A percentile compares a stretch with the other conserved stretches of the same genome.
Conservation (phyloP, 371 early-diverging fungal species). For the Mucor circinelloides region DNA sequence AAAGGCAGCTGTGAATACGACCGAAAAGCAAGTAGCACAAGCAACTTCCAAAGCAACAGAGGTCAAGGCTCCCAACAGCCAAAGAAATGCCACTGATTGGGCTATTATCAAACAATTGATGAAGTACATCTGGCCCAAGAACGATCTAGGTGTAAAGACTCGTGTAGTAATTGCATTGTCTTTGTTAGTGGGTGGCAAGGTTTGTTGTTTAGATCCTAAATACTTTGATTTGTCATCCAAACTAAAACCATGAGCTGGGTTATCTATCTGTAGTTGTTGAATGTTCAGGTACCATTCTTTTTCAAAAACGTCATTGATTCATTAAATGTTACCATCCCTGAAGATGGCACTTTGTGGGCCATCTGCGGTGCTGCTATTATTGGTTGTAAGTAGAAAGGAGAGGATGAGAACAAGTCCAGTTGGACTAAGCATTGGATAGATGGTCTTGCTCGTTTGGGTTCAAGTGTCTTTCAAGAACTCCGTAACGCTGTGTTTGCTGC, state of each 20-base stretch:
- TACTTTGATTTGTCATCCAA: neutral
- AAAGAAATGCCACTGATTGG: constrained; percentile 59
- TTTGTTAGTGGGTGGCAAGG: constrained; percentile 79
- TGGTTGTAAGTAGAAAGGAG: constrained; percentile 66
- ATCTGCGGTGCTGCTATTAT: constrained; percentile 87
- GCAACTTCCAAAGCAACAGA: neutral
- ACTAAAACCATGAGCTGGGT: neutral
- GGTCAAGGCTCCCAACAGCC: constrained; percentile 3
- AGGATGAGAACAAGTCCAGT: neutral
- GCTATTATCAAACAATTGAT: constrained; percentile 79
- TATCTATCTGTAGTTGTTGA: constrained; percentile 61
- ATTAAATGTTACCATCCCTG: constrained; percentile 55
- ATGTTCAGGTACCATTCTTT: constrained; percentile 93
- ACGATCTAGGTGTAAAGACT: constrained; percentile 73
- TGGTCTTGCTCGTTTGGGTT: constrained; percentile 87
- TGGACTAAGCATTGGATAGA: constrained; percentile 42
- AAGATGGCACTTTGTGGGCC: constrained; percentile 65
- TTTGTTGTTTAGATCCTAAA: constrained; percentile 11
- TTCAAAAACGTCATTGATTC: constrained; percentile 92
- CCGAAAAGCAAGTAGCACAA: neutral
- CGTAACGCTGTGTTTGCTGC: constrained; percentile 93
- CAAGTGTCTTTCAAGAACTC: constrained; percentile 85
- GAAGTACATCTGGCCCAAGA: constrained; percentile 91
- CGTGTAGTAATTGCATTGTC: constrained; percentile 86
- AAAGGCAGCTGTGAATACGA: neutral